Base-by-base conservation (phyloP, 2,329 filamentous ascomycete species). In the Chrysosporium keratinophilum region DNA sequence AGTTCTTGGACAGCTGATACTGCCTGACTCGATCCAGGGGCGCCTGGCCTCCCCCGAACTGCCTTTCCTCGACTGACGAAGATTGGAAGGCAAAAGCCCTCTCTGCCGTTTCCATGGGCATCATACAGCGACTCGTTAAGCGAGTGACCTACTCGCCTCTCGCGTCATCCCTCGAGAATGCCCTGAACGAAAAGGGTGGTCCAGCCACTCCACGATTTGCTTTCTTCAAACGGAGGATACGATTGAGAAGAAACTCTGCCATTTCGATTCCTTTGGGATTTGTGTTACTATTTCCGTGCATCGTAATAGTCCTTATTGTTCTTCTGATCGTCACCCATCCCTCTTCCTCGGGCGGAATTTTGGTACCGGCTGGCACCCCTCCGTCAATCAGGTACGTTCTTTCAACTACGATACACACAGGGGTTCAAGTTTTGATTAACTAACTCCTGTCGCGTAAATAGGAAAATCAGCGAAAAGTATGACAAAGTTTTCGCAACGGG, bases 401-500 rank as follows among this genome's bases (percentile, higher is more conserved):
- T 11, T 17, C 12, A 23, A 6, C 39, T 17, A 9, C 15, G 9
- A n/a, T 34, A 31, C 35, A 28, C 40, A 40, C 31, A 20, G 37
- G 19, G 14, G 17, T n/a, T 37, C 31, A 1, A 28, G 3, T 3
- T 34, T 5, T 39, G 63, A 57, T n/a, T 17, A 42, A 39, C 19
- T 14, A 46, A 34, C 41, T 12, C n/a, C 20, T 10, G 17, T 44
- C 20, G 1, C 37, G 51, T 20, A 4, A 35, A 64, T 66, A 95
- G 90, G 62, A 91, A 89, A 81, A 98, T 98, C 64, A 95, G 86
- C 73, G 93, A 97, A 73, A 87, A 94, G 65, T 82, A 97, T 71
- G 93, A 98, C 73, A 95, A 95, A 72, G 89, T 96, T 50, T 98
- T 98, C 65, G 86, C 89, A 49, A 87, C 83, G 37, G 93, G 93